Evolutionary conservation across 768 basidiomycete species (phyloP), one percentile per base, ranked within the genome.

Genomic region (Tulasnella sp.): DNA sequence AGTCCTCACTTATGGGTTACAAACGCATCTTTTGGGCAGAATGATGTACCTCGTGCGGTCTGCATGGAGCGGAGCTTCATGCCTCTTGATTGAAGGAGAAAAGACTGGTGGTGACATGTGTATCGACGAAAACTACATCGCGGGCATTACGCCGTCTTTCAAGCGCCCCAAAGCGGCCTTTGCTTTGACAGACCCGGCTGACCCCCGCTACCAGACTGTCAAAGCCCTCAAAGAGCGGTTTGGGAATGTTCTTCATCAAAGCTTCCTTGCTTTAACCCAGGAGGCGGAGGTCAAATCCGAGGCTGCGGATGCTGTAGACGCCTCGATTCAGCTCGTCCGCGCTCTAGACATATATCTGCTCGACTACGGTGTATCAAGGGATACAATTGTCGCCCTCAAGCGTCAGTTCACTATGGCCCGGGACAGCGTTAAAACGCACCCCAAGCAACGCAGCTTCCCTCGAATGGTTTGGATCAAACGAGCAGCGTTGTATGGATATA

Each of bases 301-400:
- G 29, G 77, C 68, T 34, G 93, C 94, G 82, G 93, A 94, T 81
- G 92, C 93, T 78, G 91, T 93, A 64, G 96, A 99, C 81, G 91
- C 93, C 5, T 89, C 97, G 39, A 87, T 93, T 40, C 85, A 85
- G 45, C 88, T 93, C 22, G 87, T 89, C 31, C 89, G 89, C 67
- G 90, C 90, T 3, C 90, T 94, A 64, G 93, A 94, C 79, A 88
- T 89, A 1, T 93, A 88, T 80, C 84, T 94, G 79, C 84, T 93
- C 68, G 89, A 89, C 71, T 93, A 93, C 82, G 92, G 88, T 17
- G 84, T 91, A 81, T 88, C 83, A 67, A 84, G 89, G 80, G 83
- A 83, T 72, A 87, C 88, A 72, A 92, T 89, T 79, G 88, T 88
- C 74, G 84, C 87, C 12, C 80, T 91, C 80, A 90, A 91, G 82